phyloP scores from a whole-genome alignment of 169 alveolate genomes.

The Cystoisospora suis region DNA sequence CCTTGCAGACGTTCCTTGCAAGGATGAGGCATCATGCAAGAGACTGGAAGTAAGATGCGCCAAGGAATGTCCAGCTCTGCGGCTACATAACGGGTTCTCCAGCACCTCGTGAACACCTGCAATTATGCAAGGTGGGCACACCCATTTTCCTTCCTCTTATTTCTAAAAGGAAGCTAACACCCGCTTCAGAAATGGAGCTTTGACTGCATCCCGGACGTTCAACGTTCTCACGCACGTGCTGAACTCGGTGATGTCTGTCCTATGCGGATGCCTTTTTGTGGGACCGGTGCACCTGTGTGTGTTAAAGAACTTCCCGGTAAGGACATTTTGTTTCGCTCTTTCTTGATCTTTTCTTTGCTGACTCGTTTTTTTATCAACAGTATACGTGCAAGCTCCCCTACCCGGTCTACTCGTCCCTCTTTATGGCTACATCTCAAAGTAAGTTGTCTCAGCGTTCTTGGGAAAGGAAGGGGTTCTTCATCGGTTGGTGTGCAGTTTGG shows the following conservation, averaged over 20 bases:
- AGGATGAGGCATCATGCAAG: constrained; percentile 50
- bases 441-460: not conserved
- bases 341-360: not conserved
- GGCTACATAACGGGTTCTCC: no score
- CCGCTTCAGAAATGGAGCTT: constrained; percentile 16
- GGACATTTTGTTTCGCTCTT: not conserved
- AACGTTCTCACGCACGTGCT: constrained; percentile 82
- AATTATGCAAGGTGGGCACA: constrained; percentile 41
- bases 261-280: constrained; percentile 84
- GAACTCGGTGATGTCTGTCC: constrained; percentile 81
- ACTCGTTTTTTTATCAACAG: constrained; percentile 30
- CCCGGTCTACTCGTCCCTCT: constrained; percentile 83
- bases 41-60: constrained; percentile 50
- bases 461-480: not conserved
- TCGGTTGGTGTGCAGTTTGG: constrained; percentile 73
- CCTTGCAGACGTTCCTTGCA: constrained; percentile 60
- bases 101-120: constrained; percentile 56
- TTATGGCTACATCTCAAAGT: constrained; percentile 78
- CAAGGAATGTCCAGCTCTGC: no score
- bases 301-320: constrained; percentile 84
- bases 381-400: constrained; percentile 86
- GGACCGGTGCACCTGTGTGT: constrained; percentile 86
- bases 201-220: constrained; percentile 32
- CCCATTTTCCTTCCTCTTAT: no score
- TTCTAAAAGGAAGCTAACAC: not conserved